Percentiles rank a stretch among this genome's conserved stretches.
Conservation (phyloP, 2,329 filamentous ascomycete genomes). For the Ustilaginoidea virens region DNA sequence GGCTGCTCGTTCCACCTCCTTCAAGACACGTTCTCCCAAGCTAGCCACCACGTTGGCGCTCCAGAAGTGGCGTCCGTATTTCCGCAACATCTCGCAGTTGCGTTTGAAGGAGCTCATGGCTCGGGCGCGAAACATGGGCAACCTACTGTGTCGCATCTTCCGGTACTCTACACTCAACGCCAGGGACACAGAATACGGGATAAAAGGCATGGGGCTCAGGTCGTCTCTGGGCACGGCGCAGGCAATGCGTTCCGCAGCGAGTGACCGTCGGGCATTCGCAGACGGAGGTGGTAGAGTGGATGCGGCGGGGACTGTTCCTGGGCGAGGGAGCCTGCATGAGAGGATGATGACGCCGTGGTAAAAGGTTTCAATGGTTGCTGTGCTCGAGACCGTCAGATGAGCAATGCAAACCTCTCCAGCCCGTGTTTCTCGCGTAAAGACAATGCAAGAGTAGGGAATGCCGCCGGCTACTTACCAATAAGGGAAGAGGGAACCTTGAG, state of each 20-base stretch:
- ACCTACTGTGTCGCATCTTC: slow-evolving; percentile 45
- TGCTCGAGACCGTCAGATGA: not conserved
- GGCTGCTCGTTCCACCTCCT: slow-evolving; percentile 39
- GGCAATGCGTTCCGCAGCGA: slow-evolving; percentile 41
- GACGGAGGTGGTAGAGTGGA: slow-evolving; percentile 29
- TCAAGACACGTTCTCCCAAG: slow-evolving; percentile 37
- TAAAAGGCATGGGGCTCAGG: slow-evolving; percentile 38
- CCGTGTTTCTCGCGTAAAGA: too few species aligned
- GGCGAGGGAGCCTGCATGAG: slow-evolving; percentile 38
- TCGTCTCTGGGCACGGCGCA: slow-evolving; percentile 36
- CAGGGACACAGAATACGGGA: slow-evolving; percentile 46
- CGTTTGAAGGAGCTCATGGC: slow-evolving; percentile 37
- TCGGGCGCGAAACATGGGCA: slow-evolving; percentile 42
- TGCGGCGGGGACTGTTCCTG: slow-evolving; percentile 21
- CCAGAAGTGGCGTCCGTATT: slow-evolving; percentile 41
- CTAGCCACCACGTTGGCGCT: slow-evolving; percentile 38
- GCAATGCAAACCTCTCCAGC: too few species aligned
- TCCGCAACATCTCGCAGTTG: slow-evolving; percentile 36
- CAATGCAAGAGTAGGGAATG: not conserved
- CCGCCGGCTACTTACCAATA: slow-evolving; percentile 25
- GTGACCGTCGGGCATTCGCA: slow-evolving; percentile 39
- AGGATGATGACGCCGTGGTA: slow-evolving; percentile 50
- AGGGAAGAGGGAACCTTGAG: slow-evolving; percentile 31
- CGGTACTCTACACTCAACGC: slow-evolving; percentile 46
- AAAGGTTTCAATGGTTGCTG: slow-evolving; percentile 45